Percentiles rank a stretch among this genome's conserved stretches.
phyloP scores from a whole-genome alignment of 176 grass and related monocot genomes.

The Eragrostis curvula region DNA sequence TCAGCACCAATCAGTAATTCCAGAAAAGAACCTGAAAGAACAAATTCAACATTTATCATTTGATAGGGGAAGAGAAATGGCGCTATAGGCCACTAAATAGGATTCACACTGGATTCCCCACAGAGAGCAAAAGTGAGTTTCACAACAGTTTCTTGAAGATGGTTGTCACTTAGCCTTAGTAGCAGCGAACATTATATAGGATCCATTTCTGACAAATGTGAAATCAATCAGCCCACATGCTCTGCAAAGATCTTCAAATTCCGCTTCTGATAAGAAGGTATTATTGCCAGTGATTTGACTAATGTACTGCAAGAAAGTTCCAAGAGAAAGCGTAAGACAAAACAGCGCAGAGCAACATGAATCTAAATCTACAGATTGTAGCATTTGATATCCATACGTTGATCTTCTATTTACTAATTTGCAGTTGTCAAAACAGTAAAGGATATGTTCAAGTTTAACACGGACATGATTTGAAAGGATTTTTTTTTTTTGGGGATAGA shows the following conservation, averaged over 20 bases:
- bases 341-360: conserved; percentile 16
- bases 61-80: not conserved
- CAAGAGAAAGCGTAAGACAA: conserved; percentile 4
- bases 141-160: not conserved
- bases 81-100: not conserved
- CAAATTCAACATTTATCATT: conserved; percentile 1
- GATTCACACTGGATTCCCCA: not conserved
- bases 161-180: conserved; percentile 47
- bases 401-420: not conserved
- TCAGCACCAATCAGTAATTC: not conserved
- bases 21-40: conserved; percentile 23
- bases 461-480: not conserved
- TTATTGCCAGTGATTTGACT: conserved; percentile 59
- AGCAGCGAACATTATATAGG: conserved; percentile 84
- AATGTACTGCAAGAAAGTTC: conserved; percentile 62
- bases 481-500: too few species aligned
- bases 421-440: not conserved
- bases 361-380: conserved; percentile 23
- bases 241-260: conserved; percentile 80
- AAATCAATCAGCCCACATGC: conserved; percentile 83
- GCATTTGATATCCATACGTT: not conserved
- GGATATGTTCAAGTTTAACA: not conserved
- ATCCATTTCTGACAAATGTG: conserved; percentile 70
- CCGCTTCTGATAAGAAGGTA: conserved; percentile 73
- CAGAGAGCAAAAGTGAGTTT: not conserved